Base-by-base conservation (phyloP, 257 asterid species). In the Ballota nigra region DNA sequence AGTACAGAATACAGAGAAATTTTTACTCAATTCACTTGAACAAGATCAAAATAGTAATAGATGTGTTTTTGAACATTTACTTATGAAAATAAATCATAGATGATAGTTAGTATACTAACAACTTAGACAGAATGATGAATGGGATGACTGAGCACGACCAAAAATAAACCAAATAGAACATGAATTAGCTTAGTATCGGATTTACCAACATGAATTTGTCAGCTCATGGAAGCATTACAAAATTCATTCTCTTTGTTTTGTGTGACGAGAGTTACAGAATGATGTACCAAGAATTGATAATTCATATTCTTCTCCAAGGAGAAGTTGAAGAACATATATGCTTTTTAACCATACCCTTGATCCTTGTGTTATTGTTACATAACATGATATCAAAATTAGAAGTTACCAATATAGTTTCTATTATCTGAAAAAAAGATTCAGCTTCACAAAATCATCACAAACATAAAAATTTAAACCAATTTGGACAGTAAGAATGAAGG, bases 391-490 rank as follows among this genome's bases (percentile, higher is more conserved):
- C 12, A 47, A n/a, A 63, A 24, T 51, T 22, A 36, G 15, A n/a
- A 45, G 19, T 66, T 43, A 51, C 58, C 23, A 43, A 3, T 58
- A 66, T 18, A 29, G 62, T 69, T 40, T 23, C 11, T 41, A 26
- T 31, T 20, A 53, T 36, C 56, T 51, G 62, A 66, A 28, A 22
- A 71, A 61, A 41, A 43, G 23, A 28, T 53, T 68, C 57, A 26
- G 28, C 62, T 60, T 49, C 24, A 51, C 33, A 22, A 16, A 61
- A 33, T 31, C 43, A 47, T 41, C 40, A 40, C 16, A 43, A 70
- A 72, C 65, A 28, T 2, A 41, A 59, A 20, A 64, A 13, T 58
- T 18, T 6, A 69, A 57, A 24, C 45, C 22, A 76, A 56, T 64
- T 15, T 65, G 38, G 63, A 59, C 52, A 64, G 53, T 43, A 31